phyloP scores from a whole-genome alignment of 257 asterid species.

The Lithospermum erythrorhizon region DNA sequence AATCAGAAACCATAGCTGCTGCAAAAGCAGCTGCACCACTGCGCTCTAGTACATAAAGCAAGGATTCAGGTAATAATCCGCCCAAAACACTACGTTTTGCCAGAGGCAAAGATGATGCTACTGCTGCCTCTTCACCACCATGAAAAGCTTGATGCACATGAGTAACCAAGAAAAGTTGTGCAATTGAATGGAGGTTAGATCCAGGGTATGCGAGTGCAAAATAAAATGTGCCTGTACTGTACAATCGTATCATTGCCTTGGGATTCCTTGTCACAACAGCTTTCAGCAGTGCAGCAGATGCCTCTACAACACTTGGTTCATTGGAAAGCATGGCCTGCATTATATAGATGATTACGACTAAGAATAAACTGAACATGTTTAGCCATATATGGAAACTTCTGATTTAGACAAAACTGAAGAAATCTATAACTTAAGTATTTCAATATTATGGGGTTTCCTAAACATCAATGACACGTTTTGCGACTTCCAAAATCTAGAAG shows the following conservation, averaged over 20 bases:
- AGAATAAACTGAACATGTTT: neutral
- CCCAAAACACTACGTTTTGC: slow-evolving; percentile 98
- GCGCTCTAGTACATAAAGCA: slow-evolving; percentile 94
- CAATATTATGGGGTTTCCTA: too few relatives aligned
- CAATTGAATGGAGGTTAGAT: slow-evolving; percentile 84
- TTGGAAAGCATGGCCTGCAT: slow-evolving; percentile 91
- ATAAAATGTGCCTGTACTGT: slow-evolving; percentile 93
- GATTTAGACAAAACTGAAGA: neutral
- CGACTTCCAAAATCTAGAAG: too few relatives aligned
- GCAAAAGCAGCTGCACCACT: slow-evolving; percentile 93
- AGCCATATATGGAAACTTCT: neutral
- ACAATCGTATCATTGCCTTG: slow-evolving; percentile 89
- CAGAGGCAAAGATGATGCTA: slow-evolving; percentile 89
- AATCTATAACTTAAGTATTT: neutral
- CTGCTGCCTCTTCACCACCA: slow-evolving; percentile 98
- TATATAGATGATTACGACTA: slow-evolving; percentile 1
- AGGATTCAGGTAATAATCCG: slow-evolving; percentile 94
- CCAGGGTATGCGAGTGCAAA: slow-evolving; percentile 98
- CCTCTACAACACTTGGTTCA: slow-evolving; percentile 85
- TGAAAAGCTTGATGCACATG: slow-evolving; percentile 97
- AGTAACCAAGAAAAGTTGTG: slow-evolving; percentile 87
- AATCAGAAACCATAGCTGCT: slow-evolving; percentile 98
- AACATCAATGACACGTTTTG: too few relatives aligned
- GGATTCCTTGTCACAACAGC: slow-evolving; percentile 92
- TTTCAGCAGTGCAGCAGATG: slow-evolving; percentile 89